Evolutionary conservation across 2,329 filamentous ascomycete species (phyloP).

Genomic region (Verticillium klebahnii): DNA sequence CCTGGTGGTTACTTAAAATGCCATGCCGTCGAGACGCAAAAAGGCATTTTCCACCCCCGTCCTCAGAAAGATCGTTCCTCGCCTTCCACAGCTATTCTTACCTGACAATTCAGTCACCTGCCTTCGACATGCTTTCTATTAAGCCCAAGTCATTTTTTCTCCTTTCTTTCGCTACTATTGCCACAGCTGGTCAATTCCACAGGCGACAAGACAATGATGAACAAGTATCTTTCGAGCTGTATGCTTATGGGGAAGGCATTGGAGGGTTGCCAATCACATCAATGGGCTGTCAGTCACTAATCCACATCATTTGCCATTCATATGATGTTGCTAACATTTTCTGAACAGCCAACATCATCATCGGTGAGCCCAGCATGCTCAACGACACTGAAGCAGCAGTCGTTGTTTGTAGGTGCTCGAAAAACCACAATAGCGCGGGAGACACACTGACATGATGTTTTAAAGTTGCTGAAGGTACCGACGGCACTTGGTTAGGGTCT

Average conservation of each 20-base stretch:
- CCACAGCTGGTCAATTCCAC: constrained; percentile 4
- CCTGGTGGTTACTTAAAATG: too few relatives aligned
- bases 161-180: constrained; percentile 4
- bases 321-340: background rate
- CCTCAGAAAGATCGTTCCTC: too few relatives aligned
- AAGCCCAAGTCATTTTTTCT: background rate
- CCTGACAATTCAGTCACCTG: background rate
- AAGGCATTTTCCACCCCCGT: too few relatives aligned
- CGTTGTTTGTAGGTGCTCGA: constrained; percentile 4
- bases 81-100: too few relatives aligned
- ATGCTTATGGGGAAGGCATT: constrained; percentile 20
- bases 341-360: constrained; percentile 6
- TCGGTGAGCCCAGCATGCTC: constrained; percentile 4
- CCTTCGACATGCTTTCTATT: background rate
- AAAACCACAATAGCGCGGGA: background rate
- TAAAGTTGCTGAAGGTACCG: constrained; percentile 10
- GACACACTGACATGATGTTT: background rate
- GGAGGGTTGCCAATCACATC: constrained; percentile 18
- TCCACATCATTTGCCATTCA: too few relatives aligned
- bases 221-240: constrained; percentile 16
- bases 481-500: constrained; percentile 13
- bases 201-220: constrained; percentile 9
- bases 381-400: constrained; percentile 5
- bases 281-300: constrained; percentile 13
- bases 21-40: too few relatives aligned